Conservation (phyloP, 495 filamentous ascomycete genomes). For the Hypoxylon lenormandii region DNA sequence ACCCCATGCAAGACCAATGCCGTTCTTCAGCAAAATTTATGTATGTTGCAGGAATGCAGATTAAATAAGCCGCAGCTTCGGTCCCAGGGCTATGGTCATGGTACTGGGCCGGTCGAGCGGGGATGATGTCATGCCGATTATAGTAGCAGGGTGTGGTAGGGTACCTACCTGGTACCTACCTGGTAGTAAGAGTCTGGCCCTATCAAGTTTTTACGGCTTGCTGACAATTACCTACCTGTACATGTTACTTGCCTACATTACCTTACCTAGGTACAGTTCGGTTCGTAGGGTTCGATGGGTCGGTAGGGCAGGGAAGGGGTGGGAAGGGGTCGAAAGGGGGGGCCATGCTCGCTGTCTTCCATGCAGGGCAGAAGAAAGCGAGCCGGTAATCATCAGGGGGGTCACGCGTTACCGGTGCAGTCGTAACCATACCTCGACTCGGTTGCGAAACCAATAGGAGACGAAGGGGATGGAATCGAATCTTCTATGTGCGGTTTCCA, state of each 20-base stretch:
- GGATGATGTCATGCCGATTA: conserved; percentile 38
- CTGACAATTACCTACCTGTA: conserved; percentile 37
- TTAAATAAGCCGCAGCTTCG: conserved; percentile 13
- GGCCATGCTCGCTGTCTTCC: conserved; percentile 18
- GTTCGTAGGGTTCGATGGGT: no score
- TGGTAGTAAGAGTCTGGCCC: no score
- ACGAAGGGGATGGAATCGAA: conserved; percentile 25
- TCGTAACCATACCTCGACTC: conserved; percentile 26
- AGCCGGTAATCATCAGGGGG: conserved; percentile 6
- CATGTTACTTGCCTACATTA: no score
- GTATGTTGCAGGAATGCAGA: neutral
- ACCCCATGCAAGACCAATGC: neutral
- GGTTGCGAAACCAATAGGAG: conserved; percentile 26
- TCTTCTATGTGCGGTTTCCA: conserved; percentile 26
- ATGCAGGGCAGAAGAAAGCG: conserved; percentile 20
- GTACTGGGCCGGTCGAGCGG: conserved; percentile 33
- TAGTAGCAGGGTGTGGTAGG: no score
- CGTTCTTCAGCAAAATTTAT: no score
- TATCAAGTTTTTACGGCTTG: conserved; percentile 14
- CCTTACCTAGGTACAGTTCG: no score
- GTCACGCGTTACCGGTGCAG: conserved; percentile 27
- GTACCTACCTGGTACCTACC: no score
- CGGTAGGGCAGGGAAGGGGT: no score
- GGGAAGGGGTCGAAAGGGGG: neutral
- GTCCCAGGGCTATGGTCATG: conserved; percentile 42